Conservation (phyloP, 352 stramenopile genomes). For the Pilasporangium apinafurcum region DNA sequence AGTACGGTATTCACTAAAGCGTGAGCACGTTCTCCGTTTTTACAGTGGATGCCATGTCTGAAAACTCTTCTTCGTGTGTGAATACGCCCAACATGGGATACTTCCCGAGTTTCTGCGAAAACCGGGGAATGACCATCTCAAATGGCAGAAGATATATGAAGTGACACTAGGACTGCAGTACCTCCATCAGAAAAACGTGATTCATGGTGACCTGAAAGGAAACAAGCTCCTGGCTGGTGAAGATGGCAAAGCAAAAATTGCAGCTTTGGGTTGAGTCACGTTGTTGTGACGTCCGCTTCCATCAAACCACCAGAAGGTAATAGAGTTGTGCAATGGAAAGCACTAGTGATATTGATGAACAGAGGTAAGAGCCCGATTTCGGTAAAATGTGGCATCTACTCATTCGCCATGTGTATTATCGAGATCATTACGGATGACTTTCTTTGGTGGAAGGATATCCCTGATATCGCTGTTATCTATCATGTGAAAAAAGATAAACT, state of each 20-base stretch:
- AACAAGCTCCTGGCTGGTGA: slow-evolving; percentile 5
- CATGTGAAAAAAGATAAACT: too few species aligned
- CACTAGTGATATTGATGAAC: slow-evolving; percentile 21
- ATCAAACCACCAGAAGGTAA: too few species aligned
- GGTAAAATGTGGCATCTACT: too few species aligned
- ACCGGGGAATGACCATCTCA: too few species aligned
- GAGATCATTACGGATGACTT: too few species aligned
- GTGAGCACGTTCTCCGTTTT: slow-evolving; percentile 9
- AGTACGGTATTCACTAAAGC: too few species aligned
- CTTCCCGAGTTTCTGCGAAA: slow-evolving; percentile 1
- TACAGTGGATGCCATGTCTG: slow-evolving; percentile 1
- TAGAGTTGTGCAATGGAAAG: too few species aligned
- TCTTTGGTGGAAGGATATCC: too few species aligned
- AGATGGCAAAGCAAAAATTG: slow-evolving; percentile 1
- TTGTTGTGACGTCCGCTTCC: too few species aligned
- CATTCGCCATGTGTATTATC: too few species aligned
- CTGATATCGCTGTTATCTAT: too few species aligned
- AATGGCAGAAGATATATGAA: slow-evolving; percentile 1
- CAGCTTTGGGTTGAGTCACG: slow-evolving; percentile 9
- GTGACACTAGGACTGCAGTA: neutral
- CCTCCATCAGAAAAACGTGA: neutral
- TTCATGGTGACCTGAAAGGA: slow-evolving; percentile 3
- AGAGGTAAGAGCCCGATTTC: too few species aligned
- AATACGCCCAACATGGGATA: neutral
- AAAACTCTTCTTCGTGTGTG: neutral